Percentiles rank a stretch among this genome's conserved stretches.
Conservation (phyloP, 1,284 basidiomycete species). For the Ustilago cynodontis region DNA sequence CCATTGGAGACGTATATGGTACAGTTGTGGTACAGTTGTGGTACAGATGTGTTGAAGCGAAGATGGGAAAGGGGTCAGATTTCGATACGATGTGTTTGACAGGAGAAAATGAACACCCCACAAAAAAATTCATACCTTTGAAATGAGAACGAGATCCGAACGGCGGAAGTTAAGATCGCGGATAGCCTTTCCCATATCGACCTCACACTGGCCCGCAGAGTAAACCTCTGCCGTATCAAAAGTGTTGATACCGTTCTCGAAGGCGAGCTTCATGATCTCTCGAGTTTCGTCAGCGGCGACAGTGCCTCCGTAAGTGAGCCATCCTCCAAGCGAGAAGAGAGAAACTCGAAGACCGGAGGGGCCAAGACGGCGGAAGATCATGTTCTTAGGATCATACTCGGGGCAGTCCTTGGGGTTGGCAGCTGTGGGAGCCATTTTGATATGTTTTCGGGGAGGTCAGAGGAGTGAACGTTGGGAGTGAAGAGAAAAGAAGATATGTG, state of each 20-base stretch:
- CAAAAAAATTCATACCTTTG: conserved; percentile 73
- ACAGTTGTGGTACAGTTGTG: too few relatives aligned
- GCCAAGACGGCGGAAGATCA: conserved; percentile 60
- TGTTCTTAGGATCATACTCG: conserved; percentile 63
- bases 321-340: conserved; percentile 58
- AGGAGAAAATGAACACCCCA: not conserved
- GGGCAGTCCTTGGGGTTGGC: conserved; percentile 55
- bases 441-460: not conserved
- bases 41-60: not conserved
- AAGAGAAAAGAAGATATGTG: not conserved
- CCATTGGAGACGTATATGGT: too few relatives aligned
- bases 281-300: conserved; percentile 51
- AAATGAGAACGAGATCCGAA: conserved; percentile 80
- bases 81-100: not conserved
- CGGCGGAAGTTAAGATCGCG: conserved; percentile 80
- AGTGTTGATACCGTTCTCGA: conserved; percentile 75
- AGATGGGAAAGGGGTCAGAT: not conserved
- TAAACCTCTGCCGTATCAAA: conserved; percentile 80
- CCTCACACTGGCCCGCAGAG: conserved; percentile 78
- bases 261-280: conserved; percentile 56
- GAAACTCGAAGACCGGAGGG: conserved; percentile 56
- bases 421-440: conserved; percentile 52
- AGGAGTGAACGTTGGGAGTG: not conserved
- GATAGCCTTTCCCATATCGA: conserved; percentile 82
- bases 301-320: conserved; percentile 58